Evolutionary conservation across 257 asterid species (phyloP), one percentile per base, ranked within the genome.

Genomic region (Haberlea rhodopensis): DNA sequence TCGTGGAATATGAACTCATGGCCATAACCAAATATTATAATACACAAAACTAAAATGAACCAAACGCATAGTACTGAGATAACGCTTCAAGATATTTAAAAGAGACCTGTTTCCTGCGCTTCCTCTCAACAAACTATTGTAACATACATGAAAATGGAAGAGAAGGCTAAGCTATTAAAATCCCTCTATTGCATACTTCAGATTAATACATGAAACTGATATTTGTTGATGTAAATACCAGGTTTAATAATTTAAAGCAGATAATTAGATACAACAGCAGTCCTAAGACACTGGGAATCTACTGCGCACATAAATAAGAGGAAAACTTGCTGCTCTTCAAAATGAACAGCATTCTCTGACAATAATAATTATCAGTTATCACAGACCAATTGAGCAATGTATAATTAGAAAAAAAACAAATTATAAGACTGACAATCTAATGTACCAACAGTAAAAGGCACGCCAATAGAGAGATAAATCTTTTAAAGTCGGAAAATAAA

Each of bases 401-500:
- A n/a, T 22, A 32, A 45, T 49, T 32, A 52, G 53, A 8, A 4
- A 10, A 34, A 40, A 15, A 29, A 26, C 9, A n/a, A n/a, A 8
- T 18, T 8, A 3, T 2, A 26, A 25, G 13, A 8, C 22, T 24
- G 53, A 29, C 27, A 60, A 26, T 60, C 72, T 26, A 53, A n/a
- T 22, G 25, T 25, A 55, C 56, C 28, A 45, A 7, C 57, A 27
- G 45, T 27, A 15, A 20, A 40, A 16, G 53, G 54, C 13, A 21
- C 18, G n/a, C 28, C 6, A 26, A n/a, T 45, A 58, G 43, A 57
- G 56, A 11, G 31, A 65, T 0, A 49, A 18, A 21, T 46, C 23
- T 68, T 60, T 53, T 25, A 11, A 60, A 49, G 20, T 34, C 22
- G 24, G 60, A 34, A 21, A 67, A 25, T 45, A 28, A 11, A 20